phyloP scores from a whole-genome alignment of 306 rosid genomes.

The Erythrophleum fordii region DNA sequence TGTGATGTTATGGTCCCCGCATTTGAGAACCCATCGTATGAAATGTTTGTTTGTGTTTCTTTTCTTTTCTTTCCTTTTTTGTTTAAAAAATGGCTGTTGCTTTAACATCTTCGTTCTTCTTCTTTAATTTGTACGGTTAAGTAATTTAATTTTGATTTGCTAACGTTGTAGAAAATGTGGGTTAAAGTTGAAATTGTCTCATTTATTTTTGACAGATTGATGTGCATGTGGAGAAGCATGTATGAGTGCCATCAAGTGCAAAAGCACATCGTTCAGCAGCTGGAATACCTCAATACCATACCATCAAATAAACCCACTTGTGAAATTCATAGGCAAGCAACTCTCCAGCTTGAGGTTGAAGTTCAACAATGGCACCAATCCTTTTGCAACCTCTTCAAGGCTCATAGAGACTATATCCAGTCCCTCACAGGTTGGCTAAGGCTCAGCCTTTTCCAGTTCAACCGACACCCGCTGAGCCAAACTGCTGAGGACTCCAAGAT shows the following conservation, averaged over 20 bases:
- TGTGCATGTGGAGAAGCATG: slow-evolving; percentile 99
- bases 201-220: slow-evolving; percentile 59
- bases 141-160: neutral
- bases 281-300: slow-evolving; percentile 75
- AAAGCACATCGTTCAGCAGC: slow-evolving; percentile 93
- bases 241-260: slow-evolving; percentile 98
- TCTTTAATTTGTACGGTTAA: neutral
- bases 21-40: neutral
- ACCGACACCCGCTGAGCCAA: slow-evolving; percentile 58
- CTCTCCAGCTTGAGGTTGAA: slow-evolving; percentile 91
- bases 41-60: neutral
- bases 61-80: too few species aligned
- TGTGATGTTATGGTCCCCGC: slow-evolving; percentile 21
- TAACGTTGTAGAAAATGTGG: neutral
- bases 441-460: slow-evolving; percentile 84
- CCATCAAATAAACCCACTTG: slow-evolving; percentile 86
- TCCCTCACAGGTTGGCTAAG: slow-evolving; percentile 95
- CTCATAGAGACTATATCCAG: slow-evolving; percentile 81
- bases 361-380: slow-evolving; percentile 96
- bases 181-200: slow-evolving; percentile 23
- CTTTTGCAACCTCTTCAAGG: slow-evolving; percentile 79
- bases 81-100: neutral
- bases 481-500: slow-evolving; percentile 73
- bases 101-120: neutral
- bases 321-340: slow-evolving; percentile 85